phyloP scores from a whole-genome alignment of 1,284 basidiomycete genomes.

The Fomitopsis pinicola region DNA sequence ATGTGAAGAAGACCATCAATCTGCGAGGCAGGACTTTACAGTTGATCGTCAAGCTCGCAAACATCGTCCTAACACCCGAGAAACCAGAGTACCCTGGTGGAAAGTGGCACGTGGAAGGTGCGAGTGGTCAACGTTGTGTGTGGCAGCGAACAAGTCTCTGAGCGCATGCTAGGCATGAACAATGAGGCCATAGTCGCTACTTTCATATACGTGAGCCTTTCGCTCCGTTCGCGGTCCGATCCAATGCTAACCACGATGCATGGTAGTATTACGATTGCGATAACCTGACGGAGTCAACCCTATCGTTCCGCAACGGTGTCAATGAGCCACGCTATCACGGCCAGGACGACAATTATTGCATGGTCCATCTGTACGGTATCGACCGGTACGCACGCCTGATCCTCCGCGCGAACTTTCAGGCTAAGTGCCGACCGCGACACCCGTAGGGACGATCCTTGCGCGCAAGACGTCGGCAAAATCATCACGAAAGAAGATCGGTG shows the following conservation, averaged over 20 bases:
- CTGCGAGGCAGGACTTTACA: conserved; percentile 31
- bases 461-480: conserved; percentile 14
- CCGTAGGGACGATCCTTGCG: conserved; percentile 9
- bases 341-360: conserved; percentile 1
- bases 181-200: conserved; percentile 32
- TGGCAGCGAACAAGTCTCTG: not conserved
- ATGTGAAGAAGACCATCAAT: not conserved
- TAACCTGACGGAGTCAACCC: conserved; percentile 14
- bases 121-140: not conserved
- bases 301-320: conserved; percentile 13
- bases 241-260: not conserved
- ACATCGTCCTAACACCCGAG: conserved; percentile 45
- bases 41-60: conserved; percentile 48
- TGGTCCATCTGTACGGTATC: conserved; percentile 5
- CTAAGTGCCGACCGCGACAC: not conserved
- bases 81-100: conserved; percentile 30
- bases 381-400: conserved; percentile 7
- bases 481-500: conserved; percentile 18
- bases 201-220: not conserved
- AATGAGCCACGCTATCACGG: conserved; percentile 1
- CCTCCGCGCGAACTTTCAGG: not conserved
- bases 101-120: conserved; percentile 32
- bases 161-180: conserved; percentile 18
- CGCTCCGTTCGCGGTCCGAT: not conserved
- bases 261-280: conserved; percentile 11